These are phyloP conservation scores for Rhizopogon vesiculosus DNA, from an alignment of 768 basidiomycete genomes.

Conservation along the genomic window DNA sequence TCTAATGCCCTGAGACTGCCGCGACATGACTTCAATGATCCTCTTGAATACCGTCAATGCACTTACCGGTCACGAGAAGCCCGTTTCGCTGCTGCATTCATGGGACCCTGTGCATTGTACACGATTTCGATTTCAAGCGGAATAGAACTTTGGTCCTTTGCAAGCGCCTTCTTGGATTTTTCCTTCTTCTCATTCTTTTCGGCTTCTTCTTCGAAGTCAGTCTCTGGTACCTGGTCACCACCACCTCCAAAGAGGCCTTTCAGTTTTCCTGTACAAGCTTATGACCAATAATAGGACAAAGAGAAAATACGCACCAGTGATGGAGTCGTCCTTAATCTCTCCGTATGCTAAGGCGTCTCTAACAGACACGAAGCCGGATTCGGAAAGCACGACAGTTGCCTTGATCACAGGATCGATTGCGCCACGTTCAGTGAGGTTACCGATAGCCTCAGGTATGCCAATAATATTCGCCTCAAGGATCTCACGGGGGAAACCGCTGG, in stretches of 20 bases:
- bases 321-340: conserved; percentile 76
- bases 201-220: conserved; percentile 28
- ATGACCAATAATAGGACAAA: conserved; percentile 6
- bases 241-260: conserved; percentile 82
- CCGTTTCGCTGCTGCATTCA: conserved; percentile 76
- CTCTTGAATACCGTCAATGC: background rate
- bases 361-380: conserved; percentile 82
- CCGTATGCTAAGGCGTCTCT: conserved; percentile 76
- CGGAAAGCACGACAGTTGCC: conserved; percentile 76
- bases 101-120: conserved; percentile 63
- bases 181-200: conserved; percentile 32
- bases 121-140: conserved; percentile 57
- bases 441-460: conserved; percentile 72
- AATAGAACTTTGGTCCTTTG: conserved; percentile 58
- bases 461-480: conserved; percentile 69
- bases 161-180: conserved; percentile 22
- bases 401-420: conserved; percentile 83
- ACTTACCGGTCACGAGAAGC: conserved; percentile 66
- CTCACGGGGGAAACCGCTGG: conserved; percentile 66
- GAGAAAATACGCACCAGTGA: conserved; percentile 48
- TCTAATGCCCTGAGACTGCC: conserved; percentile 77
- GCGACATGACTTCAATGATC: conserved; percentile 2
- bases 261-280: conserved; percentile 56
- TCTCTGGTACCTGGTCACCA: conserved; percentile 24
- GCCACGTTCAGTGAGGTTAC: conserved; percentile 79